Conservation (phyloP, 306 rosid genomes). For the Cucurbita pepo region DNA sequence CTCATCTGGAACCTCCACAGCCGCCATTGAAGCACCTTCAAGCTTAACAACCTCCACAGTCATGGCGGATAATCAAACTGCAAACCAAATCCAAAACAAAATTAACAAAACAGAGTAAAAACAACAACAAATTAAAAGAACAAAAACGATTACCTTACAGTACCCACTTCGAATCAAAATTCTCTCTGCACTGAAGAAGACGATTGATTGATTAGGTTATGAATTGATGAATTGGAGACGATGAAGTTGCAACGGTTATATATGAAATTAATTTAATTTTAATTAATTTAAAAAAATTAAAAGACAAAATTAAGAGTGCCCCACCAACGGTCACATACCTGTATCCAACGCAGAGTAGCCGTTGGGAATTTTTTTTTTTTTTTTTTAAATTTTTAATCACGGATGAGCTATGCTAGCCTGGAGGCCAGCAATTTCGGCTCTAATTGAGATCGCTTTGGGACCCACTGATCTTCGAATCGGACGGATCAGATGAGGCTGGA, state of each 20-base stretch:
- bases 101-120: background rate
- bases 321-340: constrained; percentile 32
- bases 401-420: constrained; percentile 16
- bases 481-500: constrained; percentile 3
- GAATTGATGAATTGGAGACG: background rate
- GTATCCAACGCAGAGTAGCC: constrained; percentile 31
- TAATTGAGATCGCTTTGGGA: constrained; percentile 4
- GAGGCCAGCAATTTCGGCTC: constrained; percentile 20
- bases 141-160: background rate
- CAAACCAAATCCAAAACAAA: background rate
- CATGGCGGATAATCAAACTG: constrained; percentile 13
- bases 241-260: constrained; percentile 12
- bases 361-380: constrained; percentile 12
- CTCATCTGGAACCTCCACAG: background rate
- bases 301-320: background rate
- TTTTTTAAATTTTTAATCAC: background rate
- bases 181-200: too few species aligned
- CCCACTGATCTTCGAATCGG: constrained; percentile 4
- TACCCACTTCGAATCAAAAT: background rate
- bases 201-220: background rate
- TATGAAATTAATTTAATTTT: background rate
- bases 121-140: background rate
- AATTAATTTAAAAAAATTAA: background rate
- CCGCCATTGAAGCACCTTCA: constrained; percentile 19
- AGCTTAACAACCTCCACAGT: constrained; percentile 23